Base-by-base conservation (phyloP, 768 basidiomycete genomes). In the Termitomyces heimii region DNA sequence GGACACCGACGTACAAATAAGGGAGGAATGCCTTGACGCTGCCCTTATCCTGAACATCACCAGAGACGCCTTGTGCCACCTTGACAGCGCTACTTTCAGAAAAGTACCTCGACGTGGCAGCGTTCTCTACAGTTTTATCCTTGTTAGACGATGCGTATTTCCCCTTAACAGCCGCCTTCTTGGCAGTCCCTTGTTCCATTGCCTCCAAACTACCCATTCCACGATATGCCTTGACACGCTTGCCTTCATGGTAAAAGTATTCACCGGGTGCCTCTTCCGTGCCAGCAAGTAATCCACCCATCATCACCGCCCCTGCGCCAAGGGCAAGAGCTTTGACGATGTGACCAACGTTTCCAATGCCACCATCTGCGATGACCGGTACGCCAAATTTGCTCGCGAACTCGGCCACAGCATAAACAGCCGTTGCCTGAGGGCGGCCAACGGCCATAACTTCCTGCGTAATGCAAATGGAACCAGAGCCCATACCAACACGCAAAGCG, bases 381-480 rank as follows among this genome's bases (percentile, higher is more conserved):
- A 99, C 87, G 29, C 96, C 97, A 70, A 99, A 98, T 67, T 88
- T 85, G 73, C 69, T 81, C 12, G 95, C 84, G 67, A 99, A 98
- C 74, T 99, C 94, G 28, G 95, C 84, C 13, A 98, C 96, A 43
- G 91, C 86, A 68, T 89, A 91, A n/a, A 98, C 94, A n/a, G 96
- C 96, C 0, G 94, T 94, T 2, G 95, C 97, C 71, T 99, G 97
- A 1, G 96, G 97, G 16, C 97, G 85, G 14, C 97, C 97, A 52
- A 98, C 96, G 10, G 97, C 97, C 92, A 98, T 98, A 65, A 99
- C 89, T 68, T 98, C 97, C 73, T 99, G 97, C 6, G 97, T 99
- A 74, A 99, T 99, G 70, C 97, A 99, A 68, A 99, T 99, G 5
- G 93, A 96, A 9, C 97, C 97, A 8, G 89, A 92, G 37, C 97